Evolutionary conservation across 805 yeast genomes (phyloP).

Genomic region (Wickerhamomyces hampshirensis): DNA sequence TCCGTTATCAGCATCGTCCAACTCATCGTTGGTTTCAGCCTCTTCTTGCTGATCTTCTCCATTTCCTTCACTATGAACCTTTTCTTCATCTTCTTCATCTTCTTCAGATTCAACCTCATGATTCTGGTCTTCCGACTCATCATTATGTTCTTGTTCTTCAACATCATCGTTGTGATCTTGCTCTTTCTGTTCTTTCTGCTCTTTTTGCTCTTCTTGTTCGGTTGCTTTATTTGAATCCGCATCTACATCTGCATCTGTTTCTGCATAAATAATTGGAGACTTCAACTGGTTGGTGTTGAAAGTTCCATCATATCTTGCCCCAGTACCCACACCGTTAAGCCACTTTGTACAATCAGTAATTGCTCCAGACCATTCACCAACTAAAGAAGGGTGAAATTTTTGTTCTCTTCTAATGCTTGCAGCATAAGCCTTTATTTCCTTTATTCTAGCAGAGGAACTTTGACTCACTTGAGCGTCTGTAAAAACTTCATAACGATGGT

Average conservation of each 20-base stretch:
- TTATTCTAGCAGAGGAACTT: conserved; percentile 28
- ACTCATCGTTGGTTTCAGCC: not conserved
- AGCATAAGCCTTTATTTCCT: conserved; percentile 30
- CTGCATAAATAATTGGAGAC: not conserved
- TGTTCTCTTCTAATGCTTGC: conserved; percentile 24
- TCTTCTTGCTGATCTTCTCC: not conserved
- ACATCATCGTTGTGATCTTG: conserved; percentile 1
- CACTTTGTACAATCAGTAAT: conserved; percentile 66
- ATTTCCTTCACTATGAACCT: not conserved
- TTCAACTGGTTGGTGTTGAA: conserved; percentile 22
- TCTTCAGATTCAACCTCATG: not conserved
- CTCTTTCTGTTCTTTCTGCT: not conserved
- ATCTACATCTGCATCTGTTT: not conserved
- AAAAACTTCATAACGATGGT: conserved; percentile 90
- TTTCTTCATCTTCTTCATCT: not conserved
- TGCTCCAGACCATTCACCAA: conserved; percentile 72
- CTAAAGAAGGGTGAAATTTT: conserved; percentile 45
- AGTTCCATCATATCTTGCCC: conserved; percentile 57
- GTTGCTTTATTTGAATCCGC: not conserved
- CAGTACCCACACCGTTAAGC: conserved; percentile 65
- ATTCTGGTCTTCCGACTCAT: not conserved
- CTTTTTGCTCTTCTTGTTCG: not conserved
- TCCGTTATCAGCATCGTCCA: not conserved
- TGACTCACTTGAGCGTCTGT: conserved; percentile 53
- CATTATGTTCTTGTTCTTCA: not conserved